Conservation (phyloP, 2,329 filamentous ascomycete genomes). For the Penicillium sp. region DNA sequence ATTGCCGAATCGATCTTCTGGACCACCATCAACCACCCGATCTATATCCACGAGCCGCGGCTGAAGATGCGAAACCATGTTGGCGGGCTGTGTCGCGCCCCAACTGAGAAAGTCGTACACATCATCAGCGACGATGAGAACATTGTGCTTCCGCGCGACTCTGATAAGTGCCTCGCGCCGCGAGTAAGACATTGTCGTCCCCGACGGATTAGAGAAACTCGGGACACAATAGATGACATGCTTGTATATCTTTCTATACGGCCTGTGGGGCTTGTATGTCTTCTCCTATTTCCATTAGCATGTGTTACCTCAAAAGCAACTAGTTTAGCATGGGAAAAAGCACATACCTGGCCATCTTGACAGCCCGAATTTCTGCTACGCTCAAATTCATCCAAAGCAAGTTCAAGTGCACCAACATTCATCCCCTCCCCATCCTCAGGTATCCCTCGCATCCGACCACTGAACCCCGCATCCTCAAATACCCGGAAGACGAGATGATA, state of each 20-base stretch:
- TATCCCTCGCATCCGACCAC: constrained; percentile 62
- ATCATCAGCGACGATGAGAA: constrained; percentile 77
- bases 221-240: constrained; percentile 26
- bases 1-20: constrained; percentile 67
- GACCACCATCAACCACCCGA: constrained; percentile 58
- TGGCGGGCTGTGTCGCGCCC: constrained; percentile 30
- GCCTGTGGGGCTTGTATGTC: constrained; percentile 12
- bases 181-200: constrained; percentile 12
- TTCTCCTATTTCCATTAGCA: constrained; percentile 46
- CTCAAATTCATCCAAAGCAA: constrained; percentile 51
- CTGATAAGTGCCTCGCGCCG: constrained; percentile 66
- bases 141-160: constrained; percentile 72
- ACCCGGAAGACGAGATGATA: constrained; percentile 78
- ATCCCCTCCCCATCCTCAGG: constrained; percentile 76
- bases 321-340: too few relatives aligned
- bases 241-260: constrained; percentile 18
- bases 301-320: constrained; percentile 36
- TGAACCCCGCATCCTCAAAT: constrained; percentile 75
- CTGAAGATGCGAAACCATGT: constrained; percentile 32
- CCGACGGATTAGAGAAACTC: constrained; percentile 24
- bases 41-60: constrained; percentile 77
- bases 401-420: constrained; percentile 61
- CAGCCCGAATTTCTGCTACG: background rate
- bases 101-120: constrained; percentile 89
- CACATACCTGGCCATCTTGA: background rate